phyloP scores from a whole-genome alignment of 805 yeast species.

The Teunomyces aglyptinius region DNA sequence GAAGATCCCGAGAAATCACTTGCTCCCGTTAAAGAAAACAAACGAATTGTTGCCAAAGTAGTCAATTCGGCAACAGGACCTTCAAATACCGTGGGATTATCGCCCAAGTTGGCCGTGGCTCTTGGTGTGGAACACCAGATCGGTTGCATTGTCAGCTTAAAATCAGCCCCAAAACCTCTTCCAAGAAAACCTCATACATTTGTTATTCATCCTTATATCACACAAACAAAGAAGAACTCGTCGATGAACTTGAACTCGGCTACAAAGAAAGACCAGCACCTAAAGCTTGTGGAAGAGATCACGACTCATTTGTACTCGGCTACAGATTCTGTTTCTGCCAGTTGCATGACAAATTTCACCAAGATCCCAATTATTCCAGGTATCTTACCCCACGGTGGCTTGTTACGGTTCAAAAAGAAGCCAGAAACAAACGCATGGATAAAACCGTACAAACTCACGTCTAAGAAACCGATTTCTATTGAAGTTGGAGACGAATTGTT shows the following conservation, averaged over 20 bases:
- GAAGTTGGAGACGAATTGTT: conserved; percentile 53
- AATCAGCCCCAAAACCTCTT: conserved; percentile 40
- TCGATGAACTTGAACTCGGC: conserved; percentile 26
- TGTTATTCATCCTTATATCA: conserved; percentile 54
- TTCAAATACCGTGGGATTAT: conserved; percentile 49
- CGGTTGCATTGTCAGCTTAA: conserved; percentile 56
- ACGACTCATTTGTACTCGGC: conserved; percentile 17
- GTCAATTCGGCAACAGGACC: conserved; percentile 31
- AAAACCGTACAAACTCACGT: conserved; percentile 26
- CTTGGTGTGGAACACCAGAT: conserved; percentile 48
- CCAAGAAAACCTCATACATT: conserved; percentile 39
- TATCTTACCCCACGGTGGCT: conserved; percentile 58
- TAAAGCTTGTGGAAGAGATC: conserved; percentile 18
- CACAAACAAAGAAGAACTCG: conserved; percentile 35
- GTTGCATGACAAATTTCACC: conserved; percentile 49
- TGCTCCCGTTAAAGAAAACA: conserved; percentile 30
- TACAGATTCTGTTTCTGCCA: conserved; percentile 15
- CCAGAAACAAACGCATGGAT: conserved; percentile 47
- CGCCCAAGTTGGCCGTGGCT: conserved; percentile 53
- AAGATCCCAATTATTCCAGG: conserved; percentile 51
- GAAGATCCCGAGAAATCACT: not conserved
- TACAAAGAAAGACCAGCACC: conserved; percentile 27
- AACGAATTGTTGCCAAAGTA: conserved; percentile 51
- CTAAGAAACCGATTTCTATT: conserved; percentile 32
- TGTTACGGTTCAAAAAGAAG: conserved; percentile 48